phyloP scores from a whole-genome alignment of 2,329 filamentous ascomycete species.

The Pseudogymnoascus sp. region DNA sequence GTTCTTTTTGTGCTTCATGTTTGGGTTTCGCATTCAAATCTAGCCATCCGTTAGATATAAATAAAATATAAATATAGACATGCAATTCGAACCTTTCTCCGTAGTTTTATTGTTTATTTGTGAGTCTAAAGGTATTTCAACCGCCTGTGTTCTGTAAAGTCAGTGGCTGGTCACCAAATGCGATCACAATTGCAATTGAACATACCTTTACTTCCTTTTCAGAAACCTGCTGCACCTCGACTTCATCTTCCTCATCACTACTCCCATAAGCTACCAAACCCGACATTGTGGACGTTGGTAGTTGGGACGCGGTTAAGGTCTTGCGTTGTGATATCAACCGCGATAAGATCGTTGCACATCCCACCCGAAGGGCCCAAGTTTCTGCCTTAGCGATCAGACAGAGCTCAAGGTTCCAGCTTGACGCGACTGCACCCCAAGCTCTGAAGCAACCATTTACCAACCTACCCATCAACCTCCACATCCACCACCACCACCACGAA shows the following conservation, averaged over 20 bases:
- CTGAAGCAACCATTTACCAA: not conserved
- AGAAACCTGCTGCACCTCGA: slow-evolving; percentile 12
- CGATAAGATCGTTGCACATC: not conserved
- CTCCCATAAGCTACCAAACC: slow-evolving; percentile 33
- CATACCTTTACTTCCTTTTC: slow-evolving; percentile 7
- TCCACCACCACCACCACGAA: not conserved
- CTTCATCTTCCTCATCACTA: slow-evolving; percentile 30
- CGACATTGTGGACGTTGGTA: slow-evolving; percentile 20
- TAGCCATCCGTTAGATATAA: not conserved
- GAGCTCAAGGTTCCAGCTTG: slow-evolving; percentile 10
- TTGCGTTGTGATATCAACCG: not conserved
- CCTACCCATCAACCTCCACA: not conserved
- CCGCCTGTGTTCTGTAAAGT: slow-evolving; percentile 5
- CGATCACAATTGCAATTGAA: not conserved
- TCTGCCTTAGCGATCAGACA: not conserved
- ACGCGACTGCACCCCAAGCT: slow-evolving; percentile 11
- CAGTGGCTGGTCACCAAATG: not conserved
- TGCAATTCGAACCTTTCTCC: not conserved
- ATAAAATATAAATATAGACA: not conserved
- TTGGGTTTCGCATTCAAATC: slow-evolving; percentile 11
- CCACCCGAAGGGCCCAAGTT: not conserved
- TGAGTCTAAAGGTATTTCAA: not conserved
- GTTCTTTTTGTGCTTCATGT: not conserved
- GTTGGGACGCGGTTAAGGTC: not conserved
- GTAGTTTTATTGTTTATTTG: not conserved